Percentiles rank a stretch among this genome's conserved stretches.
Conservation (phyloP, 2,329 filamentous ascomycete species). For the Pezicula radicicola region DNA sequence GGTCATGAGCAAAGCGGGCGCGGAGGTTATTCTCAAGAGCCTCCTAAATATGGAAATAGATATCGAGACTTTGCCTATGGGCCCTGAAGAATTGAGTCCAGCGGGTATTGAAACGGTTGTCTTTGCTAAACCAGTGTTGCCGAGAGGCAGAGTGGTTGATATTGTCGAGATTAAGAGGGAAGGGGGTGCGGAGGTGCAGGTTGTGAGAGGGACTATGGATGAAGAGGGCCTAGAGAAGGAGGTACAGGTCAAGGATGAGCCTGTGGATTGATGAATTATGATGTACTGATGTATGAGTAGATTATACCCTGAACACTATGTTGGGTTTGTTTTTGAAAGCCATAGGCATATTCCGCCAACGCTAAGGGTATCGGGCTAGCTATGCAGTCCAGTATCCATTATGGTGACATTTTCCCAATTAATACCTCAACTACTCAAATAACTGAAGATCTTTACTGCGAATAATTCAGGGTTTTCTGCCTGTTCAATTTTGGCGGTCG, state of each 20-base stretch:
- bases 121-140: slow-evolving; percentile 61
- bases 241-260: slow-evolving; percentile 27
- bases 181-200: slow-evolving; percentile 23
- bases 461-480: no score
- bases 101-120: slow-evolving; percentile 81
- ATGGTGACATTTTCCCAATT: no score
- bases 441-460: no score
- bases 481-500: no score
- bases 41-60: slow-evolving; percentile 77
- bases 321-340: no score
- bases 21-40: slow-evolving; percentile 74
- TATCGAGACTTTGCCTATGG: slow-evolving; percentile 81
- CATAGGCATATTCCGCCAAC: no score
- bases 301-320: no score
- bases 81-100: slow-evolving; percentile 67
- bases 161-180: slow-evolving; percentile 21
- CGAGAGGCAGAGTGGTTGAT: slow-evolving; percentile 17
- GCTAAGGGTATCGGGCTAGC: no score
- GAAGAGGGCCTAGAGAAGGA: slow-evolving; percentile 17
- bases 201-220: slow-evolving; percentile 22
- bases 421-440: no score
- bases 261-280: slow-evolving; percentile 10
- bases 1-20: slow-evolving; percentile 91
- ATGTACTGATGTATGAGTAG: no score
- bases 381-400: no score